Base-by-base conservation (phyloP, 768 basidiomycete species). In the Lepiota subincarnata region DNA sequence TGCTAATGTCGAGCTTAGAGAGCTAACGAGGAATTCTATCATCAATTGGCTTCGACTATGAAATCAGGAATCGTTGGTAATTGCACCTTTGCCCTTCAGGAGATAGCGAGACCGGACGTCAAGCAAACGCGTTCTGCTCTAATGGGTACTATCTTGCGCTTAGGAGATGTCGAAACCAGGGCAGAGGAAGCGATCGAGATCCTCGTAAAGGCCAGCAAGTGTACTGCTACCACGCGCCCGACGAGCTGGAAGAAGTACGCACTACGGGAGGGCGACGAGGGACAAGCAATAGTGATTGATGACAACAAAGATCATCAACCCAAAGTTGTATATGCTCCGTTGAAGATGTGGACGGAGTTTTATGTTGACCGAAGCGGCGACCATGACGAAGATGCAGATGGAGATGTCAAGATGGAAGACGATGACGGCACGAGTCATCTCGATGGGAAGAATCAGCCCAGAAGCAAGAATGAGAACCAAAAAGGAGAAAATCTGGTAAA, bases 221-320 rank as follows among this genome's bases (percentile, higher is more conserved):
- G 84, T 48, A 94, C 92, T 0, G 81, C 87, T 20, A 62, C 81
- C 18, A 78, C 80, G 2, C 73, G 82, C 31, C 84, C 92, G 0
- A 86, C 87, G 48, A 68, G 82, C 28, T 87, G 88, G 82, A 95
- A 93, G 70, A 91, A 89, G 64, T 88, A 84, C 65, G 78, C 68
- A 35, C 62, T 74, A 49, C 72, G 78, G 57, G 62, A 68, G 58
- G 63, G 56, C 26, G 62, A 65, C 6, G 63, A 63, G n/a, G 68
- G 69, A 11, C 68, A 67, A 16, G 66, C 67, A 14, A 68, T 69
- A 56, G 70, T 69, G 6, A 67, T 68, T 34, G 70, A 73, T 26
- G 67, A 70, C 19, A 69, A 67, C 10, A 71, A 67, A 34, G 63
- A 65, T 28, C 67, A 67, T 5, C 66, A 60, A 22, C 63, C 69